Percentiles rank a stretch among this genome's conserved stretches.
phyloP scores from a whole-genome alignment of 805 yeast species.

The Teunomyces funiuensis region DNA sequence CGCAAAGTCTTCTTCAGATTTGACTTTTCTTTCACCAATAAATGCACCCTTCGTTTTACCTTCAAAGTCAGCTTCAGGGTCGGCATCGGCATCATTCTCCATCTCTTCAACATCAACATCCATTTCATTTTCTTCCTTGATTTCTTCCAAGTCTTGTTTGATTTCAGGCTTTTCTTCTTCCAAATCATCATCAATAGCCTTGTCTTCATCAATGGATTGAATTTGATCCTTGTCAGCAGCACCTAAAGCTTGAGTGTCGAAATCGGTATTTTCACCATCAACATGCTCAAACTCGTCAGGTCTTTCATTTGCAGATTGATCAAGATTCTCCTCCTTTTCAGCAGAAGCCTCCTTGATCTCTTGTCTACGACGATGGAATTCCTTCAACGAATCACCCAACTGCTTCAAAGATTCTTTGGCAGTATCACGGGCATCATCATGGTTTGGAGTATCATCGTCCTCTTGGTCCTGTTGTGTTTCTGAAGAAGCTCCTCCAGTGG shows the following conservation, averaged over 20 bases:
- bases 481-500: slow-evolving; percentile 52
- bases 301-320: slow-evolving; percentile 58
- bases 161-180: slow-evolving; percentile 8
- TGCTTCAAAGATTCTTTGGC: slow-evolving; percentile 80
- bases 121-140: slow-evolving; percentile 20
- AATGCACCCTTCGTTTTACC: slow-evolving; percentile 52
- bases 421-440: slow-evolving; percentile 59
- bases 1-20: slow-evolving; percentile 27
- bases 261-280: slow-evolving; percentile 74
- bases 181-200: slow-evolving; percentile 74
- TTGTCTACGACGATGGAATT: slow-evolving; percentile 85
- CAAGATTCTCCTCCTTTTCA: slow-evolving; percentile 38
- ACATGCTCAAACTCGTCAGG: slow-evolving; percentile 87
- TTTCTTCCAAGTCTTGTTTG: slow-evolving; percentile 15
- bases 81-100: slow-evolving; percentile 30
- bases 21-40: slow-evolving; percentile 46
- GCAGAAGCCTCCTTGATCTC: slow-evolving; percentile 72
- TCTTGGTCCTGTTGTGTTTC: slow-evolving; percentile 41
- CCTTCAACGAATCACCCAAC: slow-evolving; percentile 88
- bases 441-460: slow-evolving; percentile 37
- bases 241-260: slow-evolving; percentile 90
- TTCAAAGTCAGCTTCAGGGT: slow-evolving; percentile 45
- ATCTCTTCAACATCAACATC: slow-evolving; percentile 27
- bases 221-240: slow-evolving; percentile 79
- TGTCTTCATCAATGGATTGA: slow-evolving; percentile 74